Percentiles rank a stretch among this genome's conserved stretches.
Evolutionary conservation across 2,329 filamentous ascomycete species (phyloP).

Genomic region (Aspergillus felis): DNA sequence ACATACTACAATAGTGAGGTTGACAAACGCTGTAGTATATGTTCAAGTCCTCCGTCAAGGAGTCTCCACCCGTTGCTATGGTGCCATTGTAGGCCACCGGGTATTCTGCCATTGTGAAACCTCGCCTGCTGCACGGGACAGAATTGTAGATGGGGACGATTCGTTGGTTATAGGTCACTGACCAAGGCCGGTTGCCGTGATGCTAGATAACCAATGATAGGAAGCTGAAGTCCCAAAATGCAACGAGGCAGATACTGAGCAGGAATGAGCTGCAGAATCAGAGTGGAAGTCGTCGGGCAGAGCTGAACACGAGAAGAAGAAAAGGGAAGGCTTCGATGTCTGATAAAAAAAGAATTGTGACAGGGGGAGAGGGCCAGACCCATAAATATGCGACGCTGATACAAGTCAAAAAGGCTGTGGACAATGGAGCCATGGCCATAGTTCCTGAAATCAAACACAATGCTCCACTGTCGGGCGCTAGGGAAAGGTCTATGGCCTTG

Average conservation of each 20-base stretch:
- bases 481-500: slow-evolving; percentile 12
- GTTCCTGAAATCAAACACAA: slow-evolving; percentile 10
- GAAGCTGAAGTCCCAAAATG: neutral
- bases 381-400: slow-evolving; percentile 15
- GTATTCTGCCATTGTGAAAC: slow-evolving; percentile 30
- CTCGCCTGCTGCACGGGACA: neutral
- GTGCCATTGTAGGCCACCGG: slow-evolving; percentile 60
- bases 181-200: neutral
- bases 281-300: neutral
- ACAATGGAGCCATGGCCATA: slow-evolving; percentile 8
- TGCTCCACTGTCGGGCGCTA: slow-evolving; percentile 22
- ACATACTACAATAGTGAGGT: slow-evolving; percentile 6
- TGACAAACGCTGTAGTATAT: slow-evolving; percentile 64
- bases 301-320: neutral
- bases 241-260: neutral
- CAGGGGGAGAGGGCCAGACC: slow-evolving; percentile 5
- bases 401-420: slow-evolving; percentile 13
- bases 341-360: neutral
- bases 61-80: slow-evolving; percentile 60
- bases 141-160: neutral
- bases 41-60: slow-evolving; percentile 69
- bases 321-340: neutral
- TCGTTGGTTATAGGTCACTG: neutral
- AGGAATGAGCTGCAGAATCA: neutral
- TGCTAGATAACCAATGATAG: neutral